Evolutionary conservation across 345 rosid genomes (phyloP), one percentile per base, ranked within the genome.

Genomic region (Dipteronia dyeriana): DNA sequence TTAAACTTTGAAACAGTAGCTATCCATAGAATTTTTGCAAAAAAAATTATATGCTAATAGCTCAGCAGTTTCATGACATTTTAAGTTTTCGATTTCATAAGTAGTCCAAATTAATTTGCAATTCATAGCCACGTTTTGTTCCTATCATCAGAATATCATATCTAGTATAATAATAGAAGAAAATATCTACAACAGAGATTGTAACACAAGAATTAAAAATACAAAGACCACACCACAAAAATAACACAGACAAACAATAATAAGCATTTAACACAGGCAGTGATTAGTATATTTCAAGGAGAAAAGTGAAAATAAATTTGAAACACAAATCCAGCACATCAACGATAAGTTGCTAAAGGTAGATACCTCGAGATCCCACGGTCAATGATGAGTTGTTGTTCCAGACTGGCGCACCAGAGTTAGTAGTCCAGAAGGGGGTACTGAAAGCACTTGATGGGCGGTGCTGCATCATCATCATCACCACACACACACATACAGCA

Each of bases 361-460:
- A n/a, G 6, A 12, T 84, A 91, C 98, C 98, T 89, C 98, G 83
- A 45, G 86, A 75, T 71, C 98, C 98, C 73, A 94, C 87, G 29
- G 98, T 94, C 79, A 92, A 65, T 45, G 97, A 90, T 3, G 92
- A 88, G 84, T 82, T 88, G 84, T 94, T 91, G 92, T 92, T 92
- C 82, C 88, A 92, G 51, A 94, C 89, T 0, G 98, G 97, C 83
- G 92, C 76, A 45, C 98, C 97, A 10, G 92, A 90, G 81, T 94
- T 94, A 20, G 97, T 88, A 56, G 98, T 92, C 87, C 86, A 92
- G 75, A 87, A 91, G 0, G 93, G 85, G 19, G 96, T 29, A 80
- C 84, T 84, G 88, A 74, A 86, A 38, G 91, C 87, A 59, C 95
- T 92, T 53, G 98, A 91, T 4, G 98, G 97, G 2, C 90, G 91